Evolutionary conservation across 352 stramenopile genomes (phyloP).

Genomic region (Thalassiosira pacifica): DNA sequence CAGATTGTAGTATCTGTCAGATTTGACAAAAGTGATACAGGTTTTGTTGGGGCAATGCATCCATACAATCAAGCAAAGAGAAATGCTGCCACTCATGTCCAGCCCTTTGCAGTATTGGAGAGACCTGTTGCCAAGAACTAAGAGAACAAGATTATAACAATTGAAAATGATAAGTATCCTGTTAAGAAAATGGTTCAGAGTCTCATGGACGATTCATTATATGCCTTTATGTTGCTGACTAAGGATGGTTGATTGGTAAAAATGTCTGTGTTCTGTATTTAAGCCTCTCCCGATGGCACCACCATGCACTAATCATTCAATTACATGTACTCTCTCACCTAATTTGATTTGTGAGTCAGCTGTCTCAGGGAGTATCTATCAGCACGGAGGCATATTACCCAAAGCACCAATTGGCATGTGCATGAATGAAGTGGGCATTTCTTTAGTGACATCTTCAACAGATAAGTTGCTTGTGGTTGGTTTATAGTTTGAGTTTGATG

Average conservation of each 20-base stretch:
- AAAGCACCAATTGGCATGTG: too few relatives aligned
- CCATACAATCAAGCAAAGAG: not conserved
- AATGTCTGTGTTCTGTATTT: not conserved
- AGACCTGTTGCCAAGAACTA: not conserved
- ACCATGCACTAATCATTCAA: not conserved
- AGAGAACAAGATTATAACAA: not conserved
- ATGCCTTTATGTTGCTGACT: not conserved
- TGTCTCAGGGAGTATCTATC: too few relatives aligned
- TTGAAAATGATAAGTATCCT: not conserved
- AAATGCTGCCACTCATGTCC: not conserved
- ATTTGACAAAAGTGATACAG: not conserved
- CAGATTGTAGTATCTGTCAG: not conserved
- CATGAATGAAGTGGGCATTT: too few relatives aligned
- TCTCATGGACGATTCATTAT: not conserved
- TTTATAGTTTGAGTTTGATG: too few relatives aligned
- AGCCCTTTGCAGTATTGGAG: not conserved
- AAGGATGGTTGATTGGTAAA: not conserved
- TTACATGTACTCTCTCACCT: not conserved
- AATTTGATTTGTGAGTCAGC: too few relatives aligned
- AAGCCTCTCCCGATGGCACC: too few relatives aligned
- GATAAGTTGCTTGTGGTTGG: too few relatives aligned
- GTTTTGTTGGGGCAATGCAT: not conserved
- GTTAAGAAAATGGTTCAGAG: not conserved
- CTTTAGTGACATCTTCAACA: too few relatives aligned
- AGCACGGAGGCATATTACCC: too few relatives aligned